Base-by-base conservation (phyloP, 768 basidiomycete genomes). In the Xerocomellus intermedius region DNA sequence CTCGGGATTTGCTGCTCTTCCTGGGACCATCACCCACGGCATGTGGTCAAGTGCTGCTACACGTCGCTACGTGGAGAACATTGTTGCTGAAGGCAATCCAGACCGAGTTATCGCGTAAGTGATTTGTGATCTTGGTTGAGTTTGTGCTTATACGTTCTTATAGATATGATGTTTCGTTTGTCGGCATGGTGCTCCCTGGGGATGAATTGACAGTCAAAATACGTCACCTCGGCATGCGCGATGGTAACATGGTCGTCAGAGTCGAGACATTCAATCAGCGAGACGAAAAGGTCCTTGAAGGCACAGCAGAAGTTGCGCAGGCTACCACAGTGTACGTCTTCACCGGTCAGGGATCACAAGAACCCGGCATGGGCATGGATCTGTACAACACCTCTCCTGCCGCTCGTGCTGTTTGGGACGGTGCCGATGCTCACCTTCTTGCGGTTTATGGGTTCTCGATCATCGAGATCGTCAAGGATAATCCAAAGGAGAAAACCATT, bases 281-380 rank as follows among this genome's bases (percentile, higher is more conserved):
- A 17, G 93, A 91, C 38, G 92, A 95, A 71, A 97, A 92, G 75
- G 93, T 99, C 53, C 78, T 99, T 32, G 84, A 88, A 59, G 97
- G 97, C 36, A 83, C 90, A 14, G 93, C 95, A 3, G 94, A 98
- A 71, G 94, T 98, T 57, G 85, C 85, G 3, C 97, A 99, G 70
- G 87, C 95, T 2, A 80, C 83, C 17, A 96, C 94, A 6, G 93
- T 91, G 33, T 98, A 98, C 62, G 94, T 97, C 62, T 98, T 98
- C 80, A 98, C 96, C 38, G 96, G 96, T 30, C 96, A 98, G 70
- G 96, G 96, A 52, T 98, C 95, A 7, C 96, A 98, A 70, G 96
- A 98, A 73, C 86, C 87, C 43, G 94, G 96, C 19, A 98, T 99
- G 97, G 97, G 97, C 19, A 98, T 99, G 94, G 95, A 98, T 61